phyloP scores from a whole-genome alignment of 768 basidiomycete species.

The Hortiboletus campestris region DNA sequence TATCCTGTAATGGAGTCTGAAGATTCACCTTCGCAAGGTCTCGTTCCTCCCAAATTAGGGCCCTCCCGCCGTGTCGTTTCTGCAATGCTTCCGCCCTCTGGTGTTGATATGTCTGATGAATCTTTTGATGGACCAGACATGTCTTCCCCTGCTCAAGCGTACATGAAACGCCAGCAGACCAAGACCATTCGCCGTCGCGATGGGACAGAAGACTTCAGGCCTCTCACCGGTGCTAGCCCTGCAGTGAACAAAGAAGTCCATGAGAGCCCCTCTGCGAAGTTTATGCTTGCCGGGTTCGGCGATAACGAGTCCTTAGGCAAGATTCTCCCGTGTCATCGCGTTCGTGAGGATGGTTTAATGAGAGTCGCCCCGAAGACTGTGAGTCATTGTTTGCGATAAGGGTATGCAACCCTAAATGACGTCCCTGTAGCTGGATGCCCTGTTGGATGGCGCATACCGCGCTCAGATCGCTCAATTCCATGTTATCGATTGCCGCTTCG shows the following conservation, averaged over 20 bases:
- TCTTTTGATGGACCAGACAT: constrained; percentile 58
- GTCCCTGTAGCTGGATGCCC: constrained; percentile 60
- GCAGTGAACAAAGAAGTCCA: constrained; percentile 41
- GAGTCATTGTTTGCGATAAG: constrained; percentile 27
- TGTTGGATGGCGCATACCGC: constrained; percentile 75
- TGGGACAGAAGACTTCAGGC: constrained; percentile 78
- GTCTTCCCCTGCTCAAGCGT: constrained; percentile 81
- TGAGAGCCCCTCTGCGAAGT: constrained; percentile 59
- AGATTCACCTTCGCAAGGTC: constrained; percentile 31
- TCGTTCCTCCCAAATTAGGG: constrained; percentile 32
- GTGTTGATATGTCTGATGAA: constrained; percentile 48
- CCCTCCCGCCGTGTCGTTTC: constrained; percentile 73
- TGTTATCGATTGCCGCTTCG: constrained; percentile 95
- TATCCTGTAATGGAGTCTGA: constrained; percentile 39
- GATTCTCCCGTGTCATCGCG: constrained; percentile 89
- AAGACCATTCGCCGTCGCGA: constrained; percentile 78
- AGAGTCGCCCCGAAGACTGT: constrained; percentile 82
- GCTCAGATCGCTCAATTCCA: constrained; percentile 64
- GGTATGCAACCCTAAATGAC: background rate
- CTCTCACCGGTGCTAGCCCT: constrained; percentile 66
- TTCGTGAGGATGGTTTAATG: constrained; percentile 94
- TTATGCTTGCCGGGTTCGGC: constrained; percentile 71
- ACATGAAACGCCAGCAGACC: constrained; percentile 71
- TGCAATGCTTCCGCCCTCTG: constrained; percentile 53
- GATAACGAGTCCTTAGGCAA: constrained; percentile 94